Percentiles rank a stretch among this genome's conserved stretches.
Evolutionary conservation across 495 filamentous ascomycete genomes (phyloP).

Genomic region (Penicillium soppii): DNA sequence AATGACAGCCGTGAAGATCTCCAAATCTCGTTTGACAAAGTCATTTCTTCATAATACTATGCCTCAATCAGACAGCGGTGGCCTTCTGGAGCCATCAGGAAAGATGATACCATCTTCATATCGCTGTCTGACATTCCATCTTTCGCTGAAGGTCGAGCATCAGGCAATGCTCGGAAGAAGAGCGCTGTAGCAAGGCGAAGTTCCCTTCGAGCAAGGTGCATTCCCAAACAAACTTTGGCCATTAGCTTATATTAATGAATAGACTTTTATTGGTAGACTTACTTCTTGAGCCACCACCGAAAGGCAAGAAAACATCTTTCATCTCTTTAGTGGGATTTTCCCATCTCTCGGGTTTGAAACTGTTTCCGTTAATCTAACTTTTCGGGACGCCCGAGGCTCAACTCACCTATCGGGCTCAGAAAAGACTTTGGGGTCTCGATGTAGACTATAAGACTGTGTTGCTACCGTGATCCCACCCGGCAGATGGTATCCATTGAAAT

Average conservation of each 20-base stretch:
- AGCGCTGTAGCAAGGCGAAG: conserved; percentile 31
- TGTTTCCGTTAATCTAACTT: conserved; percentile 3
- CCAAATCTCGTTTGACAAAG: not conserved
- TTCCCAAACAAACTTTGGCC: conserved; percentile 38
- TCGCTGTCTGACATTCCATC: conserved; percentile 46
- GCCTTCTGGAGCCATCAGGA: conserved; percentile 43
- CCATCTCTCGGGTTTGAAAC: conserved; percentile 47
- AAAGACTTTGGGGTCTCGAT: conserved; percentile 32
- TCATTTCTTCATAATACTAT: too few relatives aligned
- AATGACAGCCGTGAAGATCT: not conserved
- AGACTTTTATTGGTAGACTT: conserved; percentile 10
- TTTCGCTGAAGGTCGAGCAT: conserved; percentile 15
- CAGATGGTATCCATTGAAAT: conserved; percentile 28
- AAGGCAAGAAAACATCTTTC: conserved; percentile 53
- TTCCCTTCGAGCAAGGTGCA: conserved; percentile 38
- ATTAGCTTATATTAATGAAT: not conserved
- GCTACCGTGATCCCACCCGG: conserved; percentile 31
- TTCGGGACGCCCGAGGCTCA: not conserved
- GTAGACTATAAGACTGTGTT: conserved; percentile 46
- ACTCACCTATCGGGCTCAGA: conserved; percentile 28
- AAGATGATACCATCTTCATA: conserved; percentile 41
- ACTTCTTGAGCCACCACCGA: conserved; percentile 50
- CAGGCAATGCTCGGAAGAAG: conserved; percentile 35
- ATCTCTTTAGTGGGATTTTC: conserved; percentile 44
- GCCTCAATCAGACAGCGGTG: conserved; percentile 46